phyloP scores from a whole-genome alignment of 805 yeast species.

The Saccharomycopsis sp. region DNA sequence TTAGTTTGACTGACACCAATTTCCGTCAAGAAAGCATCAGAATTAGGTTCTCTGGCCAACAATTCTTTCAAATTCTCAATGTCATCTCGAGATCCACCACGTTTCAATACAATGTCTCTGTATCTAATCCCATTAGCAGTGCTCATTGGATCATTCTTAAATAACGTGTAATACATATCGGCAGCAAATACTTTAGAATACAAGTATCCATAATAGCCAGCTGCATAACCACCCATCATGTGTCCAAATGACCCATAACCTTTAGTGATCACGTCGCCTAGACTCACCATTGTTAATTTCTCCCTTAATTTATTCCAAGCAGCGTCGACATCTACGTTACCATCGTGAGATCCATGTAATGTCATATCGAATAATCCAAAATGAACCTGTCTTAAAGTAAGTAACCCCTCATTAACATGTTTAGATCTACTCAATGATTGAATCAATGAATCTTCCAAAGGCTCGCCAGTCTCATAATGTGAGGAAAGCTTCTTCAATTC shows the following conservation, averaged over 20 bases:
- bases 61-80: conserved; percentile 56
- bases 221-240: conserved; percentile 77
- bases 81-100: conserved; percentile 72
- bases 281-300: conserved; percentile 51
- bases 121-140: conserved; percentile 54
- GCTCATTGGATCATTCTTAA: conserved; percentile 62
- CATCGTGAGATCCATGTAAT: conserved; percentile 51
- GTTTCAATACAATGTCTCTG: conserved; percentile 59
- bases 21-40: conserved; percentile 66
- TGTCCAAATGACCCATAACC: conserved; percentile 79
- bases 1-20: conserved; percentile 35
- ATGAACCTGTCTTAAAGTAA: conserved; percentile 66
- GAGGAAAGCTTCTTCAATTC: conserved; percentile 53
- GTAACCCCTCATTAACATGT: conserved; percentile 67
- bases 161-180: conserved; percentile 69
- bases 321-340: conserved; percentile 25
- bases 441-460: conserved; percentile 49
- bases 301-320: conserved; percentile 62
- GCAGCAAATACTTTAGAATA: conserved; percentile 84
- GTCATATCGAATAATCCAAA: conserved; percentile 73
- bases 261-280: conserved; percentile 47
- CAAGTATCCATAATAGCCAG: conserved; percentile 81
- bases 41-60: conserved; percentile 70
- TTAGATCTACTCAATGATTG: conserved; percentile 55
- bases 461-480: conserved; percentile 56